Evolutionary conservation across 139 green algal genomes (phyloP).

Genomic region (Coelastrella sp.): DNA sequence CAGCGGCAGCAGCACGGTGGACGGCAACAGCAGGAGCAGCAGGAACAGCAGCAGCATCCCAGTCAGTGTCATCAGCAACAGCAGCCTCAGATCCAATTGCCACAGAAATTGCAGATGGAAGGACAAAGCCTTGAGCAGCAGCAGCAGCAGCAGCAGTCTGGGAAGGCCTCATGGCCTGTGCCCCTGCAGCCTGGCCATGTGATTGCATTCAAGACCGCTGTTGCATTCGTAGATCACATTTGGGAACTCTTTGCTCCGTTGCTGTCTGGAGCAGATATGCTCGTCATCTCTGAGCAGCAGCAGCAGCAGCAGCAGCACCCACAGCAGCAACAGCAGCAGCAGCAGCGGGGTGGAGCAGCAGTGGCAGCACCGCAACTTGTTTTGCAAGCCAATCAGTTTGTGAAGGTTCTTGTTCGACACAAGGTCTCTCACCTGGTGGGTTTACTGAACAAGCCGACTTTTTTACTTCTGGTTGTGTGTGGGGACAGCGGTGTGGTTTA

Average conservation of each 20-base stretch:
- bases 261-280: slow-evolving; percentile 50
- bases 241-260: slow-evolving; percentile 77
- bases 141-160: neutral
- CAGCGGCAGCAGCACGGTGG: neutral
- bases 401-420: slow-evolving; percentile 51
- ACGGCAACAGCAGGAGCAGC: slow-evolving; percentile 34
- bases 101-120: no score
- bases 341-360: neutral
- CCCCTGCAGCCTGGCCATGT: slow-evolving; percentile 51
- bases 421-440: slow-evolving; percentile 72
- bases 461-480: no score
- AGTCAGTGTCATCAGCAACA: neutral
- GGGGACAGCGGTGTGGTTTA: no score
- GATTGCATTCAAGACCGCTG: slow-evolving; percentile 60
- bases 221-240: slow-evolving; percentile 73
- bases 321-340: slow-evolving; percentile 5
- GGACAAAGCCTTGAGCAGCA: neutral
- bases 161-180: neutral
- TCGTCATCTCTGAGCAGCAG: slow-evolving; percentile 31
- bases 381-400: slow-evolving; percentile 36
- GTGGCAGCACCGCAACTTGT: neutral
- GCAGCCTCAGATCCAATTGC: neutral
- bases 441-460: no score
- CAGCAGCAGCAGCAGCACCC: neutral
- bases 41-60: slow-evolving; percentile 30